Conservation (phyloP, 768 basidiomycete genomes). For the Leccinum incarnatum region DNA sequence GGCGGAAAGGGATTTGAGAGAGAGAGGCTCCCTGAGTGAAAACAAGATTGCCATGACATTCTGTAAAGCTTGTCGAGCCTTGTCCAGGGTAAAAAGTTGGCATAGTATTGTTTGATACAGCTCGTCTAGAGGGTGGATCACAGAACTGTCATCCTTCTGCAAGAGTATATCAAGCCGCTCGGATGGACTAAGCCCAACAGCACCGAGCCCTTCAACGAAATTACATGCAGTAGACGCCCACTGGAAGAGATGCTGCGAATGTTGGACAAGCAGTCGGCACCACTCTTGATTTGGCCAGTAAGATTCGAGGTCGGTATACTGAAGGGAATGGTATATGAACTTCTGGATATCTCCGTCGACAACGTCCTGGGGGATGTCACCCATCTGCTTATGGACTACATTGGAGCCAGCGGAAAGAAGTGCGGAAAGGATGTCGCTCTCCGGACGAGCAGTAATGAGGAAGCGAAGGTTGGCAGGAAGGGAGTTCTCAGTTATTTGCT, state of each 20-base stretch:
- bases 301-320: not conserved
- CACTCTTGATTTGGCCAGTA: not conserved
- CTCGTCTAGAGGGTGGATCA: not conserved
- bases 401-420: not conserved
- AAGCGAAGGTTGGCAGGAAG: not conserved
- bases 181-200: not conserved
- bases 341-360: not conserved
- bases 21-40: not conserved
- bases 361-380: not conserved
- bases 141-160: not conserved
- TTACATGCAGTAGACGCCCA: not conserved
- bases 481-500: not conserved
- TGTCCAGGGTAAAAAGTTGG: not conserved
- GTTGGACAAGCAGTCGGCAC: not conserved
- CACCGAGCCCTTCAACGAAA: not conserved
- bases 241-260: not conserved
- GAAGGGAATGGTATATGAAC: not conserved
- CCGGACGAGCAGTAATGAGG: not conserved
- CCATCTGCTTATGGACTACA: not conserved
- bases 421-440: not conserved
- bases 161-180: not conserved
- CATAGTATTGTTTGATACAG: not conserved
- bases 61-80: not conserved
- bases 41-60: not conserved
- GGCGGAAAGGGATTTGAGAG: not conserved